Conservation (phyloP, 2,329 filamentous ascomycete genomes). For the Microcyclosporella mali region DNA sequence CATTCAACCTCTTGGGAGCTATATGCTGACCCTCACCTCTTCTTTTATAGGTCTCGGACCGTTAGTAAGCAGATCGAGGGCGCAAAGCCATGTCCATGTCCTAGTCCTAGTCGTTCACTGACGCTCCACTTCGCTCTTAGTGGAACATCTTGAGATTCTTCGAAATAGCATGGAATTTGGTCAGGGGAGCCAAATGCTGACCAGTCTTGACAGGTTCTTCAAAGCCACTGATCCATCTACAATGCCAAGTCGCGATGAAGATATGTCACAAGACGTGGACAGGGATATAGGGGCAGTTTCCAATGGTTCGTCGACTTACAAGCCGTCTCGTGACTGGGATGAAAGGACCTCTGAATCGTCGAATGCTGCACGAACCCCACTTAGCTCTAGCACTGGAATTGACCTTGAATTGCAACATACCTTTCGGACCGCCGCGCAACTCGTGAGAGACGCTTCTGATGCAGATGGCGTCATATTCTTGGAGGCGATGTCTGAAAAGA, state of each 20-base stretch:
- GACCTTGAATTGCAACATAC: slow-evolving; percentile 23
- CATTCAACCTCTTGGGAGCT: no score
- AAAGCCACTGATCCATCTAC: slow-evolving; percentile 19
- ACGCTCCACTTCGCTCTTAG: no score
- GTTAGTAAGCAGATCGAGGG: no score
- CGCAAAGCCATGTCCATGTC: no score
- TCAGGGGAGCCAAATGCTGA: slow-evolving; percentile 49
- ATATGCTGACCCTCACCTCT: no score
- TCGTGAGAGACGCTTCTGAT: slow-evolving; percentile 43
- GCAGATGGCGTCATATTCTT: slow-evolving; percentile 46
- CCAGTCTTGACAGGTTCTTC: slow-evolving; percentile 38
- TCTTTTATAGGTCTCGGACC: no score
- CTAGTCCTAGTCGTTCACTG: no score
- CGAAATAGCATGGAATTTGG: slow-evolving; percentile 33
- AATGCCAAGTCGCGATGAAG: slow-evolving; percentile 13
- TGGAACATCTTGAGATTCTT: slow-evolving; percentile 53
- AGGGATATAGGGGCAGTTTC: slow-evolving; percentile 11
- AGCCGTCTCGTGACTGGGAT: slow-evolving; percentile 9
- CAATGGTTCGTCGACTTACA: slow-evolving; percentile 11
- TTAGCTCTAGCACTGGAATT: background rate
- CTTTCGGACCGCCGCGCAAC: slow-evolving; percentile 44
- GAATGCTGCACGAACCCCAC: slow-evolving; percentile 1
- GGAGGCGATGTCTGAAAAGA: slow-evolving; percentile 28
- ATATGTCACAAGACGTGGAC: slow-evolving; percentile 12
- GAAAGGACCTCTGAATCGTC: background rate